Conservation (phyloP, 225 moss, liverwort and hornwort genomes). For the Rhytidiadelphus loreus region DNA sequence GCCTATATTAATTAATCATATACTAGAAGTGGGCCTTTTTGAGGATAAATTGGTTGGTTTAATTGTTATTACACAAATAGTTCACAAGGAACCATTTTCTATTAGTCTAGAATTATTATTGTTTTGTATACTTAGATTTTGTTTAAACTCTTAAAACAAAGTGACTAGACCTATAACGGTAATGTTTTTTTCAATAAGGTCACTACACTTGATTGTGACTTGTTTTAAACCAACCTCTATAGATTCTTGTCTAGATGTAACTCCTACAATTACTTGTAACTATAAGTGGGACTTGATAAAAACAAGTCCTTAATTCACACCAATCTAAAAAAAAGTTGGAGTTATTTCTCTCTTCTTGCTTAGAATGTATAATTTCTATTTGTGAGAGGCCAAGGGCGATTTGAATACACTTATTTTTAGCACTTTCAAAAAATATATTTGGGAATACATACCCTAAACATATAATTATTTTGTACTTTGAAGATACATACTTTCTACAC, state of each 20-base stretch:
- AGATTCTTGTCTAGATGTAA: background rate
- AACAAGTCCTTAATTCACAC: background rate
- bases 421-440: background rate
- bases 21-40: background rate
- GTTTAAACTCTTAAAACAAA: background rate
- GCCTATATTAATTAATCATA: background rate
- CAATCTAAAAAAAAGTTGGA: background rate
- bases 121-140: background rate
- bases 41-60: background rate
- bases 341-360: background rate
- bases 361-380: background rate
- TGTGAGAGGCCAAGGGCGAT: rapidly evolving
- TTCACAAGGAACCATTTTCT: rapidly evolving
- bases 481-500: background rate
- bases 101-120: background rate
- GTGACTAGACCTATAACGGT: background rate
- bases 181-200: background rate
- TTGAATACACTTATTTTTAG: background rate
- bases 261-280: background rate
- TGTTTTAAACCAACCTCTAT: background rate
- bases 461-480: background rate
- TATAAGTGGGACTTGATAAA: background rate
- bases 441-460: background rate
- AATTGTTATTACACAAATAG: background rate
- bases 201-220: background rate